A percentile compares a stretch with the other conserved stretches of the same genome.
Conservation (phyloP, 306 rosid genomes). For the Medicago arabica region DNA sequence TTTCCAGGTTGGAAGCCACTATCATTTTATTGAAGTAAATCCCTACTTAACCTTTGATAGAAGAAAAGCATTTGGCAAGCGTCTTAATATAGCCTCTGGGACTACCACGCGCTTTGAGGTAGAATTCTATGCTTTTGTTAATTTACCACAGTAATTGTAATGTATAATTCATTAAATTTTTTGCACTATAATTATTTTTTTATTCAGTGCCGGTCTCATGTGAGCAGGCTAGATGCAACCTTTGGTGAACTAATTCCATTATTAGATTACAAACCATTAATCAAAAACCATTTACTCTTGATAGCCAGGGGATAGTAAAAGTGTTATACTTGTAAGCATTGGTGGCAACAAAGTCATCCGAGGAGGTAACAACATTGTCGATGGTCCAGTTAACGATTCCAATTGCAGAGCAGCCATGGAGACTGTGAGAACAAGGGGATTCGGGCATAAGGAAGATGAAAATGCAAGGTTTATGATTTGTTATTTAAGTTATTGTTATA, state of each 20-base stretch:
- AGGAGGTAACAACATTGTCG: constrained; percentile 82
- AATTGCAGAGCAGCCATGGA: constrained; percentile 54
- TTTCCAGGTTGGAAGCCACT: constrained; percentile 96
- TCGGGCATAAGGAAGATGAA: constrained; percentile 60
- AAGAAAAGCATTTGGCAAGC: constrained; percentile 82
- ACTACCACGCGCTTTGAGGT: constrained; percentile 94
- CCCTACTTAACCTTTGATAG: constrained; percentile 82
- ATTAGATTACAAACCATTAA: constrained; percentile 36
- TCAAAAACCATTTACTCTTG: constrained; percentile 40
- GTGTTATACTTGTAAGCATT: constrained; percentile 77
- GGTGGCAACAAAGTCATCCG: constrained; percentile 81
- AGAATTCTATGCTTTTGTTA: constrained; percentile 26
- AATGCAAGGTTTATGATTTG: constrained; percentile 65
- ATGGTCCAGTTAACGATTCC: constrained; percentile 64
- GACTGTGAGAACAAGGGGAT: constrained; percentile 54
- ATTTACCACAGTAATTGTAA: constrained; percentile 27
- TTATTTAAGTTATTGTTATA: constrained; percentile 32
- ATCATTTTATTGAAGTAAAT: constrained; percentile 90
- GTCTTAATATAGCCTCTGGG: constrained; percentile 89
- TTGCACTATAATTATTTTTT: constrained; percentile 20
- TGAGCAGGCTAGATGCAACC: constrained; percentile 12
- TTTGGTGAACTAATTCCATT: constrained; percentile 20
- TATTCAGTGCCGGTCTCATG: constrained; percentile 2
- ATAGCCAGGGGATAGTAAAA: constrained; percentile 87
- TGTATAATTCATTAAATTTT: constrained; percentile 1